Conservation (phyloP, 2,329 filamentous ascomycete species). For the Graphilbum sp. region DNA sequence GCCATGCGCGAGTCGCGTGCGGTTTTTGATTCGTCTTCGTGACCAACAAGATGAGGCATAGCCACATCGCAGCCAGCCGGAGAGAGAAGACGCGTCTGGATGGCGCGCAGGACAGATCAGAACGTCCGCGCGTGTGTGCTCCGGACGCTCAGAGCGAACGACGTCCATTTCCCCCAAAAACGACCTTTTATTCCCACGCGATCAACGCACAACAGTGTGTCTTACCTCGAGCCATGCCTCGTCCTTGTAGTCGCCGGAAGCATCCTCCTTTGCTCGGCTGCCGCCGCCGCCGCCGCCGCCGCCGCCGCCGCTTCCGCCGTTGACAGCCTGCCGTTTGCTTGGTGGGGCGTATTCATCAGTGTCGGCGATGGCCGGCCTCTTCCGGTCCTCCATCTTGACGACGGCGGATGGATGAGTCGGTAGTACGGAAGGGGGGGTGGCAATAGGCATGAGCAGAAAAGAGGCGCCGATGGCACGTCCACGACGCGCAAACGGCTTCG, state of each 20-base stretch:
- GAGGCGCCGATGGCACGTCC: constrained; percentile 12
- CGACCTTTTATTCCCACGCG: too few species aligned
- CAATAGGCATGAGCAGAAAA: constrained; percentile 69
- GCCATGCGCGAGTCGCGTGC: constrained; percentile 2
- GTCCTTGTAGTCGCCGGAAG: constrained; percentile 38
- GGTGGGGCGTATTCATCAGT: constrained; percentile 75
- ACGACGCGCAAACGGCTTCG: neutral
- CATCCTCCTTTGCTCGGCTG: constrained; percentile 34
- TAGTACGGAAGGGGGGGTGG: constrained; percentile 52
- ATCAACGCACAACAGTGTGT: constrained; percentile 10
- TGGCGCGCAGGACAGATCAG: too few species aligned
- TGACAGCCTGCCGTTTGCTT: constrained; percentile 80
- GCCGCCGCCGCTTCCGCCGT: too few species aligned
- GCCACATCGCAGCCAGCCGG: neutral
- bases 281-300: too few species aligned
- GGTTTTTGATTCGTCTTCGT: too few species aligned
- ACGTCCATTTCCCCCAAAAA: too few species aligned
- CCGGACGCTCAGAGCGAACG: too few species aligned
- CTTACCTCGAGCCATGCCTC: constrained; percentile 52
- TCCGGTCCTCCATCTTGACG: constrained; percentile 98
- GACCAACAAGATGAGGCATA: neutral
- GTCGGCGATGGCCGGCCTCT: constrained; percentile 72
- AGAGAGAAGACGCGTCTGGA: too few species aligned
- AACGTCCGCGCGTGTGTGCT: too few species aligned
- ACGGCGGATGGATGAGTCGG: constrained; percentile 60